Evolutionary conservation across 805 yeast species (phyloP).

Genomic region (Teunomyces atbi): DNA sequence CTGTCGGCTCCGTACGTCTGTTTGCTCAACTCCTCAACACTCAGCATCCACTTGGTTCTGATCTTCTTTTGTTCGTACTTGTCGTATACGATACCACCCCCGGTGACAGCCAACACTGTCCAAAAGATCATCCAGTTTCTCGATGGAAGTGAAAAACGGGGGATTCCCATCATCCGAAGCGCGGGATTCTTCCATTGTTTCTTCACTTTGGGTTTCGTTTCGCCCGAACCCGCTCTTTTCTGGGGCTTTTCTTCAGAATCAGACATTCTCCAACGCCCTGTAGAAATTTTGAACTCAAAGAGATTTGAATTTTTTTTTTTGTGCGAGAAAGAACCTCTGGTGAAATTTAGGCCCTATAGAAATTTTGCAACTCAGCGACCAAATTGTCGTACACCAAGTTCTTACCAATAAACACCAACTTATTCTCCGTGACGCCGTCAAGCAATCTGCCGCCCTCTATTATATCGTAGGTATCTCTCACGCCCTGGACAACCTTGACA

Average conservation of each 20-base stretch:
- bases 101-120: slow-evolving; percentile 58
- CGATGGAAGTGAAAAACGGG: slow-evolving; percentile 74
- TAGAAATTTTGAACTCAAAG: background rate
- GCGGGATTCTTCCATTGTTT: slow-evolving; percentile 73
- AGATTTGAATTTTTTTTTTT: background rate
- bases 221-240: background rate
- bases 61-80: slow-evolving; percentile 66
- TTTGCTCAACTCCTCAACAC: slow-evolving; percentile 55
- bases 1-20: slow-evolving; percentile 44
- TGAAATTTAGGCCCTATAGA: background rate
- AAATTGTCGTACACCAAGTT: slow-evolving; percentile 42
- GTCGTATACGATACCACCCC: slow-evolving; percentile 82
- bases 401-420: slow-evolving; percentile 76
- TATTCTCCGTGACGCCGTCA: slow-evolving; percentile 44
- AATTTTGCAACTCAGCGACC: slow-evolving; percentile 23
- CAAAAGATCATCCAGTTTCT: slow-evolving; percentile 93
- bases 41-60: slow-evolving; percentile 60
- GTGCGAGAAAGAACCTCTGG: background rate
- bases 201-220: slow-evolving; percentile 16
- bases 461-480: slow-evolving; percentile 86
- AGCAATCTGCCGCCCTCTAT: slow-evolving; percentile 44
- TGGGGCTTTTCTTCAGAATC: background rate
- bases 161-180: slow-evolving; percentile 79
- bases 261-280: background rate
- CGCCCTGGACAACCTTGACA: slow-evolving; percentile 81